A percentile compares a stretch with the other conserved stretches of the same genome.
phyloP scores from a whole-genome alignment of 192 early-diverging fungal species.

The Martensiomyces pterosporus region DNA sequence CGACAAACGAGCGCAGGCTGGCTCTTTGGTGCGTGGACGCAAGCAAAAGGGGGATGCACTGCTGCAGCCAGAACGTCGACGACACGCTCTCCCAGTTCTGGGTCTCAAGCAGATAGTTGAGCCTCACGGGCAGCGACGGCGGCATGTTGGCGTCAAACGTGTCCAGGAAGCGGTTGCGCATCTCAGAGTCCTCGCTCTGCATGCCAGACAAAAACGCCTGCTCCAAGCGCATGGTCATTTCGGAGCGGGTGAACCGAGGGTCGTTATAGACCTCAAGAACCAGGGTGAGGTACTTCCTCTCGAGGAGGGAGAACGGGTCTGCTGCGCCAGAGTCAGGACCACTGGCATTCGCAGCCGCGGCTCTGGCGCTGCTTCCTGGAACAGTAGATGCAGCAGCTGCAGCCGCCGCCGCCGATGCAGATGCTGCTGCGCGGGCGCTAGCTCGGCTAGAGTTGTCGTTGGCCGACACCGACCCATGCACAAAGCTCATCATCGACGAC shows the following conservation, averaged over 20 bases:
- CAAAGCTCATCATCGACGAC: conserved; percentile 85
- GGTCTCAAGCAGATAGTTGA: conserved; percentile 84
- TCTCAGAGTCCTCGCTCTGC: conserved; percentile 68
- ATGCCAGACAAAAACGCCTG: conserved; percentile 92
- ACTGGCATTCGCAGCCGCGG: background rate
- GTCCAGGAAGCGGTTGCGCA: conserved; percentile 74
- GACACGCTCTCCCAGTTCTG: conserved; percentile 95
- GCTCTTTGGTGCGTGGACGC: conserved; percentile 55
- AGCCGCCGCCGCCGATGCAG: background rate
- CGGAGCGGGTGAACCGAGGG: conserved; percentile 76
- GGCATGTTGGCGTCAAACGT: conserved; percentile 80
- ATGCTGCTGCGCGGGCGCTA: conserved; percentile 24
- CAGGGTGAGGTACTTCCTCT: conserved; percentile 84
- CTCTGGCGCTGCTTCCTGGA: background rate
- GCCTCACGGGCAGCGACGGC: conserved; percentile 60
- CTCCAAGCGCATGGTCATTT: conserved; percentile 90
- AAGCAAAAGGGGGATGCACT: conserved; percentile 83
- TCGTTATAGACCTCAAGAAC: conserved; percentile 88
- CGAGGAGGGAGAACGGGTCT: conserved; percentile 51
- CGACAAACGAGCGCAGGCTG: conserved; percentile 13
- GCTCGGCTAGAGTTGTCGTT: conserved; percentile 38
- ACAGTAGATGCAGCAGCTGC: background rate
- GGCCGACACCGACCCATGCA: conserved; percentile 62
- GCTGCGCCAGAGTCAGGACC: conserved; percentile 1
- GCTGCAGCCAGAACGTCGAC: conserved; percentile 86